Conservation (phyloP, 306 rosid species). For the Rosa chinensis region DNA sequence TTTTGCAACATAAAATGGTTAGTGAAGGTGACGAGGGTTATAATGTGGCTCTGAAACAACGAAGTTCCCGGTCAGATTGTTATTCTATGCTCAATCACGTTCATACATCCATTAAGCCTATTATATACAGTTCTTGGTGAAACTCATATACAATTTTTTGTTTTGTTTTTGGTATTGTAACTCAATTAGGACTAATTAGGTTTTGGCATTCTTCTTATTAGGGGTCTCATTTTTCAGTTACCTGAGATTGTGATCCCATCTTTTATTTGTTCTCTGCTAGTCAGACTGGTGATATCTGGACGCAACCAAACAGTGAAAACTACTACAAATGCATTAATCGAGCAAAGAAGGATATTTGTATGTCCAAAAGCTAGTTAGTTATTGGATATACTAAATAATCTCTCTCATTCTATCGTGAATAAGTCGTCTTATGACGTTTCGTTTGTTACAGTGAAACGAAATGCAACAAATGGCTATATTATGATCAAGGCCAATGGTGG, state of each 20-base stretch:
- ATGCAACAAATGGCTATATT: conserved; percentile 58
- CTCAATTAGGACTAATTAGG: neutral
- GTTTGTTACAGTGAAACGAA: conserved; percentile 27
- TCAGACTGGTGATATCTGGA: conserved; percentile 58
- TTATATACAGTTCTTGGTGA: neutral
- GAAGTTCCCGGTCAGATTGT: neutral
- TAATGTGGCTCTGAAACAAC: neutral
- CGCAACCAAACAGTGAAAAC: conserved; percentile 40
- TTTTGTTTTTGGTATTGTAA: neutral
- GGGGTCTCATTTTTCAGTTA: neutral
- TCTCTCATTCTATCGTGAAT: neutral
- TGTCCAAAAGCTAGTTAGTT: neutral
- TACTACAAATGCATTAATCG: conserved; percentile 43
- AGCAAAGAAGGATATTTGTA: conserved; percentile 32
- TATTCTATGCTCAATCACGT: neutral
- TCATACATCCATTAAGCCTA: neutral
- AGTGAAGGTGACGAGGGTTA: neutral
- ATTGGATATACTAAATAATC: neutral
- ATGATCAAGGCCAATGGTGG: conserved; percentile 65
- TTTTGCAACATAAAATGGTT: neutral
- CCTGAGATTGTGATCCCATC: conserved; percentile 32
- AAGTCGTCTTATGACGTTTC: neutral
- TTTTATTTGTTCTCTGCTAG: conserved; percentile 42
- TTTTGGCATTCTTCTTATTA: neutral
- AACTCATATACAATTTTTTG: neutral